Conservation (phyloP, 768 basidiomycete genomes). For the Mycena filopes region DNA sequence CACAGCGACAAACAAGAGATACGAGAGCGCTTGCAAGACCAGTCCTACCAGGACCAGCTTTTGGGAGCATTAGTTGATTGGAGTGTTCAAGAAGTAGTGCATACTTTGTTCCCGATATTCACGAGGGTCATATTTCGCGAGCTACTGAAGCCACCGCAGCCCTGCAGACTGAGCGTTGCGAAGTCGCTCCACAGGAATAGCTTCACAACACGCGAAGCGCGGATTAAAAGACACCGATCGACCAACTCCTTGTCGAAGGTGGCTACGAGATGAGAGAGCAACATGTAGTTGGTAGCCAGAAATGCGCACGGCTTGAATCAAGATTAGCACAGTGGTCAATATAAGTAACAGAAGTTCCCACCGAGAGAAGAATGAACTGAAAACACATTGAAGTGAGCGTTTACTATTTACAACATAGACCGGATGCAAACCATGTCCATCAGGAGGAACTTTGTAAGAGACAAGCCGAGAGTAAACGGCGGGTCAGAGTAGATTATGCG, state of each 20-base stretch:
- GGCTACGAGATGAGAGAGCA: constrained; percentile 58
- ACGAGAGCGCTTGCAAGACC: constrained; percentile 53
- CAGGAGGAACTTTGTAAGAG: constrained; percentile 4
- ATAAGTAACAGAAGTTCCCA: background rate
- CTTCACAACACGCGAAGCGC: constrained; percentile 49
- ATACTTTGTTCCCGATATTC: constrained; percentile 41
- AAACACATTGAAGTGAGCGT: too few relatives aligned
- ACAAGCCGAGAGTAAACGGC: constrained; percentile 12
- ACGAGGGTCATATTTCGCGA: constrained; percentile 19
- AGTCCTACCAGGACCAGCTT: constrained; percentile 55
- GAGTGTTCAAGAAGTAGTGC: background rate
- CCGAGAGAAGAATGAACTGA: constrained; percentile 29
- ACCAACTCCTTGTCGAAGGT: constrained; percentile 44
- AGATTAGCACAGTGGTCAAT: background rate
- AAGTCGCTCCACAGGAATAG: constrained; percentile 62
- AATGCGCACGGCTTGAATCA: constrained; percentile 60
- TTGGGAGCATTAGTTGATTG: background rate
- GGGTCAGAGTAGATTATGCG: constrained; percentile 15
- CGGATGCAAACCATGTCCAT: constrained; percentile 20
- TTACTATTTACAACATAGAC: background rate
- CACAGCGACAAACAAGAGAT: constrained; percentile 48
- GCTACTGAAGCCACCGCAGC: constrained; percentile 47
- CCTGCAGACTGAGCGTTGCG: constrained; percentile 63
- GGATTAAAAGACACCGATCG: constrained; percentile 51
- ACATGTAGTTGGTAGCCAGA: constrained; percentile 62